Percentiles rank a stretch among this genome's conserved stretches.
phyloP scores from a whole-genome alignment of 495 filamentous ascomycete genomes.

The Aspergillus baeticus region DNA sequence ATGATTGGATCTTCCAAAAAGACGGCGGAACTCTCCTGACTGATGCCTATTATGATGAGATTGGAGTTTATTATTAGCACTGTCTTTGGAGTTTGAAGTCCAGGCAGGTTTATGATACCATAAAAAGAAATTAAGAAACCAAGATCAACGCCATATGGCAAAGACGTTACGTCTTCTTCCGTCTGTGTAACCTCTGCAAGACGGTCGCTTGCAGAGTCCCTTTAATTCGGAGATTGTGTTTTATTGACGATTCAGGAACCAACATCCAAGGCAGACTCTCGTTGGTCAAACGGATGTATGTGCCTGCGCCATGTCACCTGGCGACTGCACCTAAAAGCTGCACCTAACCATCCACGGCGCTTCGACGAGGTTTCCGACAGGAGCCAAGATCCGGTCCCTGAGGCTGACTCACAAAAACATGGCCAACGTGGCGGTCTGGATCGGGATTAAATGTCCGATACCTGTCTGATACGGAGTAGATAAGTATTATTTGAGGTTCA shows the following conservation, averaged over 20 bases:
- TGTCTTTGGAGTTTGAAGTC: neutral
- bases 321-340: neutral
- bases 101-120: too few species aligned
- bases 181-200: neutral
- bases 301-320: neutral
- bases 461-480: too few species aligned
- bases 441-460: neutral
- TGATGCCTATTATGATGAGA: neutral
- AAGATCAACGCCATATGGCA: conserved; percentile 2
- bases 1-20: neutral
- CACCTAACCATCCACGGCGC: neutral
- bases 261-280: neutral
- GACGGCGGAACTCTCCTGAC: neutral
- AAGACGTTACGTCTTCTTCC: neutral
- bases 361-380: neutral
- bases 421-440: neutral
- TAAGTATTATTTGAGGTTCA: neutral
- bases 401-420: conserved; percentile 1
- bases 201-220: too few species aligned
- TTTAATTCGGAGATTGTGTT: too few species aligned
- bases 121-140: too few species aligned
- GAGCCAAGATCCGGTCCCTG: conserved; percentile 2
- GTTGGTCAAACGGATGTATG: neutral
- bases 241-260: neutral
- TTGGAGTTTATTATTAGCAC: conserved; percentile 3